Evolutionary conservation across 2,329 filamentous ascomycete genomes (phyloP), one percentile per base, ranked within the genome.

Genomic region (Aspergillus thermomutatus): DNA sequence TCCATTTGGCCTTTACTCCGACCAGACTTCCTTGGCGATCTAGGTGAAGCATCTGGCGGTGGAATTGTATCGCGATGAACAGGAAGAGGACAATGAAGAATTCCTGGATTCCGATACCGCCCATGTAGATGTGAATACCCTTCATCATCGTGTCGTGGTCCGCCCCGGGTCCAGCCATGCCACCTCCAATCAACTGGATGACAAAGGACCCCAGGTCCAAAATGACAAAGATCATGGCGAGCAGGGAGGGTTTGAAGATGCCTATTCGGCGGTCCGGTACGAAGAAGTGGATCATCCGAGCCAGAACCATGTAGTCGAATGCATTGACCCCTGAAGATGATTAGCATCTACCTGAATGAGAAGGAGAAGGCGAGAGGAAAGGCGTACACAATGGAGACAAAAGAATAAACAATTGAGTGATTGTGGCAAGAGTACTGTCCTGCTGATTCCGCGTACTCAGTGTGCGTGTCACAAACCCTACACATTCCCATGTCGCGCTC

Each of bases 111-210:
- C 76, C 80, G 17, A 83, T 79, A 0, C 81, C 81, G 10, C 76
- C 80, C 79, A 82, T 83, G 66, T 83, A 84, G 56, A 82, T 77
- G 61, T 82, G 74, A 17, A 80, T 61, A 1, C 79, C 79, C 1
- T 67, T 57, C 58, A 71, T 68, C 48, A 74, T 68, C 1, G 68
- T 63, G 9, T 63, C 60, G 0, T 64, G 60, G 2, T 65, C 57
- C 1, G 59, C 63, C 3, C 62, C 60, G 7, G 65, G 66, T 0
- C 69, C 66, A 0, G 65, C 64, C 63, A 77, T 76, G 41, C 58
- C 56, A 14, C 71, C 77, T 23, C 75, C 78, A 4, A 60, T 67
- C 17, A 67, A 68, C 59, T 82, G 79, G 8, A 81, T 66, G 21
- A 81, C 31, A 62, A 81, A 82, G 6, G 76, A 62, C 10, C 75